Evolutionary conservation across 2,329 filamentous ascomycete genomes (phyloP), one percentile per base, ranked within the genome.

Genomic region (Phaeosphaeria sp.): DNA sequence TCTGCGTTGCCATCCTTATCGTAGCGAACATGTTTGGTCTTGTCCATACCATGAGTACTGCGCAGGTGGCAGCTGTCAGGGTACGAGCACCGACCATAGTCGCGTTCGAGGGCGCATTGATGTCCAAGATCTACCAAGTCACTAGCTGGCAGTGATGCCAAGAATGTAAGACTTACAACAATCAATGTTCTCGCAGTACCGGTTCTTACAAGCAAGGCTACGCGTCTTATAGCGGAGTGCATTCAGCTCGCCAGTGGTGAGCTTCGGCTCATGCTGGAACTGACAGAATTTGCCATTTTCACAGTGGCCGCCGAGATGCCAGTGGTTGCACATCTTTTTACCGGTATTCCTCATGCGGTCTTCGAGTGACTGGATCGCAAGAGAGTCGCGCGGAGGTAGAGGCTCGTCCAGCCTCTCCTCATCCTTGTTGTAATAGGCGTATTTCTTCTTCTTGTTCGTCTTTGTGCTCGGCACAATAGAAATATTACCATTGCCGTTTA

Each of bases 211-310:
- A 6, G 68, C 66, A 9, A 77, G 65, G 9, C 69, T 75, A n/a
- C 80, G 69, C 2, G 80, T 76, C 56, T 80, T 80, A 54, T 80
- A 77, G 45, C 73, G 75, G 33, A 82, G 63, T 5, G 79, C 78
- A 18, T 76, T 71, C 44, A 73, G 57, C 56, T 81, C 80, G 4
- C 67, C 74, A 2, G 68, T 60, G 1, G 64, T 69, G 20, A 82
- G 66, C 21, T 72, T 75, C 36, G 77, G 75, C 39, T 77, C 77
- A 57, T 82, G 80, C 50, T 74, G 66, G 57, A 80, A 82, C 36
- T 73, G 69, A 62, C 80, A 82, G 52, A 77, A 77, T 11, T 73
- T 68, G 8, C 75, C 77, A n/a, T 76, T 71, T 6, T 66, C 57
- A 54, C 80, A 82, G 27, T 76, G 66, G 2, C 77, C 78, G 21